Percentiles rank a stretch among this genome's conserved stretches.
phyloP scores from a whole-genome alignment of 768 basidiomycete genomes.

The Daedaleopsis nitida region DNA sequence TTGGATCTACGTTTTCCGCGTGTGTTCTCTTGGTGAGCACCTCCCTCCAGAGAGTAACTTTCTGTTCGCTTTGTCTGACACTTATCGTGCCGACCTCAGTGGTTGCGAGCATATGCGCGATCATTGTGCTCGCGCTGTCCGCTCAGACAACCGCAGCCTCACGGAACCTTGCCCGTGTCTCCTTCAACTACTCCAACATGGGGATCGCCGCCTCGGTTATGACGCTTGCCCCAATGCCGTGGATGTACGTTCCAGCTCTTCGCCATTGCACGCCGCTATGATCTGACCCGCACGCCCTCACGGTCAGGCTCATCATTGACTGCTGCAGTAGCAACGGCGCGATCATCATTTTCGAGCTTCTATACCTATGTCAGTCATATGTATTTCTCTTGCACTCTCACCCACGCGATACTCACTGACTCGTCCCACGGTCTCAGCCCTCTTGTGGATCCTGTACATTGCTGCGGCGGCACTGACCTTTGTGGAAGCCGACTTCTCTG shows the following conservation, averaged over 20 bases:
- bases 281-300: neutral
- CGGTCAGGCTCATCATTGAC: neutral
- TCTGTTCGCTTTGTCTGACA: neutral
- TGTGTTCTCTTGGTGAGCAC: slow-evolving; percentile 6
- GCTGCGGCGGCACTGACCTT: neutral
- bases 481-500: neutral
- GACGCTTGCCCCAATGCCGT: neutral
- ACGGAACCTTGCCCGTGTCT: neutral
- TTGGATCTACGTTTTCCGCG: slow-evolving; percentile 9
- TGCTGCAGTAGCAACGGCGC: neutral
- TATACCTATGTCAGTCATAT: neutral
- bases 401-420: neutral
- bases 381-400: neutral
- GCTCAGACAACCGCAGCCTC: slow-evolving; percentile 9
- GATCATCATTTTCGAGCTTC: neutral
- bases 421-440: neutral
- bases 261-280: neutral
- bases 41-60: neutral
- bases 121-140: slow-evolving; percentile 9
- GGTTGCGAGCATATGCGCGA: neutral
- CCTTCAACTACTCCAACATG: neutral
- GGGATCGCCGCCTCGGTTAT: neutral
- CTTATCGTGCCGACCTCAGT: neutral
- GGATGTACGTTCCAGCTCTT: neutral
- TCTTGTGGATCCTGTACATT: neutral